A percentile compares a stretch with the other conserved stretches of the same genome.
phyloP scores from a whole-genome alignment of 805 yeast species.

The Candida anglica region DNA sequence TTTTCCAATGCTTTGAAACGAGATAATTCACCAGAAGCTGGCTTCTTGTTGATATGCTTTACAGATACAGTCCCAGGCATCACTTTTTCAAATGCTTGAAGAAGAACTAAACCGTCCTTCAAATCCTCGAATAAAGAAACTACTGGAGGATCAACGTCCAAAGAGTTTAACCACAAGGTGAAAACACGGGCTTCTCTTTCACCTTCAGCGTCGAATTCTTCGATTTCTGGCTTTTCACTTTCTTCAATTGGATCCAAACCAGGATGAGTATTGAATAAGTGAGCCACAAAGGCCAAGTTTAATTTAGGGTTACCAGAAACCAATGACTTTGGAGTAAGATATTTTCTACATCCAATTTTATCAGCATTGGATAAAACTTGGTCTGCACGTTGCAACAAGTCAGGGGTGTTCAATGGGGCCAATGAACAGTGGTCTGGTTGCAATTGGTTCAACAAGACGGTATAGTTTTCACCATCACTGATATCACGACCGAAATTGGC shows the following conservation, averaged over 20 bases:
- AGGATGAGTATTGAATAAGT: constrained; percentile 92
- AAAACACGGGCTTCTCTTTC: constrained; percentile 99
- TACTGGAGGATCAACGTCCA: constrained; percentile 94
- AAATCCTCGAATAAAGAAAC: constrained; percentile 89
- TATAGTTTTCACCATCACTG: constrained; percentile 92
- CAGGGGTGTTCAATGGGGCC: constrained; percentile 75
- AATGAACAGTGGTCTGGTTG: constrained; percentile 79
- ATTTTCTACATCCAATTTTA: constrained; percentile 86
- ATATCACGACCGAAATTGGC: constrained; percentile 84
- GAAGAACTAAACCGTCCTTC: constrained; percentile 82
- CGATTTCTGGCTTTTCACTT: constrained; percentile 86
- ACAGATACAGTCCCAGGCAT: constrained; percentile 86
- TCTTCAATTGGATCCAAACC: constrained; percentile 96
- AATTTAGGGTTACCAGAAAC: constrained; percentile 96
- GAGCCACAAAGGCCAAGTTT: constrained; percentile 96
- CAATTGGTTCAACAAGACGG: constrained; percentile 83
- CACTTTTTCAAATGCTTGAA: constrained; percentile 94
- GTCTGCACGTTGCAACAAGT: constrained; percentile 79
- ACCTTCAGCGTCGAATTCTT: constrained; percentile 98
- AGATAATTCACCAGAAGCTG: constrained; percentile 74
- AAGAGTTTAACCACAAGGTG: constrained; percentile 93
- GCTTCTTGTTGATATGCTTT: constrained; percentile 79
- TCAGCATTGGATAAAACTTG: constrained; percentile 85
- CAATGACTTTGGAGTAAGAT: constrained; percentile 86
- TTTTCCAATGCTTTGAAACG: constrained; percentile 95